These are phyloP conservation scores for Bipolaris zeicola DNA, from an alignment of 2,329 filamentous ascomycete species.

Conservation along the genomic window DNA sequence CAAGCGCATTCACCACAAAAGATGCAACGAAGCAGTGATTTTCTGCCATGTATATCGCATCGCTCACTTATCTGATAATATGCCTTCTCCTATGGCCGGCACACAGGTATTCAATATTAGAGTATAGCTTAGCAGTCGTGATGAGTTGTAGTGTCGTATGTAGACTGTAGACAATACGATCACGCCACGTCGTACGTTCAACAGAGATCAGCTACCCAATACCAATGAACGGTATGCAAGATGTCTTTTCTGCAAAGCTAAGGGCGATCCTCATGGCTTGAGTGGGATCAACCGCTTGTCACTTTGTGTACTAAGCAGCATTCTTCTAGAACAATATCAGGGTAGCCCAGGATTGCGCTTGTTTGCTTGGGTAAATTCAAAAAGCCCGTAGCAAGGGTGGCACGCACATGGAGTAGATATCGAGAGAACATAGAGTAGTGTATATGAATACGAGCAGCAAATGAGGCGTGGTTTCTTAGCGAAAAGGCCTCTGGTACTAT, in stretches of 20 bases:
- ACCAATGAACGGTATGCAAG: conserved; percentile 21
- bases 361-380: conserved; percentile 18
- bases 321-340: conserved; percentile 35
- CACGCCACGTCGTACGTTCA: conserved; percentile 5
- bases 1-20: conserved; percentile 19
- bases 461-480: conserved; percentile 18
- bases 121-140: conserved; percentile 4
- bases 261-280: conserved; percentile 17
- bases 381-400: conserved; percentile 18
- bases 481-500: conserved; percentile 13
- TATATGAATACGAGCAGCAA: conserved; percentile 22
- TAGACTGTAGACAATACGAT: conserved; percentile 17
- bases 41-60: conserved; percentile 12
- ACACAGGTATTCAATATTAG: background rate
- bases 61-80: background rate
- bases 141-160: conserved; percentile 9
- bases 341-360: conserved; percentile 18
- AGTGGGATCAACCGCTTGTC: conserved; percentile 17
- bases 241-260: background rate
- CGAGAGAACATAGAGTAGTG: conserved; percentile 8
- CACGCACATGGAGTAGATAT: conserved; percentile 32
- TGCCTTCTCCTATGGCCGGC: background rate
- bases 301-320: conserved; percentile 10
- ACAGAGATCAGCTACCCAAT: conserved; percentile 5
- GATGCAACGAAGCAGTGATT: conserved; percentile 22